phyloP scores from a whole-genome alignment of 2,329 filamentous ascomycete species.

The Pezizomycotina sp. region DNA sequence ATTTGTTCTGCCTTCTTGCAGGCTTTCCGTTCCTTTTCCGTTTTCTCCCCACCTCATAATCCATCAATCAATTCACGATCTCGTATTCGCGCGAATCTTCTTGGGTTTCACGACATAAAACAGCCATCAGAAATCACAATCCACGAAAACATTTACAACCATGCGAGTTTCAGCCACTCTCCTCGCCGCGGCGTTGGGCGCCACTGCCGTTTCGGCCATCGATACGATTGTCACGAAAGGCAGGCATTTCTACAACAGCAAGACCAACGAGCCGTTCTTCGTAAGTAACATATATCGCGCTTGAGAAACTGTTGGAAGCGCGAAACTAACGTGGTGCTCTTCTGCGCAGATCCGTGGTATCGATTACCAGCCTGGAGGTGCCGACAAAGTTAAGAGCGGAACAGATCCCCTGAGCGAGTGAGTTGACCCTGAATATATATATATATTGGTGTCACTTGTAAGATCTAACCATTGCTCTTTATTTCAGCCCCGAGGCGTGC shows the following conservation, averaged over 20 bases:
- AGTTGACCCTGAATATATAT: no score
- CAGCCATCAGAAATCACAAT: neutral
- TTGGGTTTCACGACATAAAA: constrained; percentile 1
- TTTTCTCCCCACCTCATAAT: constrained; percentile 7
- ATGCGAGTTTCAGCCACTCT: constrained; percentile 15
- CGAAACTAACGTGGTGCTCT: constrained; percentile 2
- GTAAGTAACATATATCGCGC: neutral
- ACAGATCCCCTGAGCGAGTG: no score
- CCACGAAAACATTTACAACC: neutral
- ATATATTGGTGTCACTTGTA: no score
- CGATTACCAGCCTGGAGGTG: constrained; percentile 53
- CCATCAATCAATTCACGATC: constrained; percentile 6
- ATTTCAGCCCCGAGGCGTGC: constrained; percentile 21
- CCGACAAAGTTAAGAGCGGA: constrained; percentile 31
- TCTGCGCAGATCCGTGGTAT: constrained; percentile 48
- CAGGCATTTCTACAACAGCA: constrained; percentile 11
- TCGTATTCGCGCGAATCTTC: constrained; percentile 18
- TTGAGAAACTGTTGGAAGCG: neutral
- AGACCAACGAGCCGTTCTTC: constrained; percentile 8
- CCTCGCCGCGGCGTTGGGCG: constrained; percentile 12
- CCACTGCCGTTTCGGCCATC: constrained; percentile 17
- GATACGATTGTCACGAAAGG: constrained; percentile 16
- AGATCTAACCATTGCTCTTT: no score
- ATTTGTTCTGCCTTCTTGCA: constrained; percentile 1
- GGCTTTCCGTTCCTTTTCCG: constrained; percentile 4